Percentiles rank a stretch among this genome's conserved stretches.
Conservation (phyloP, 2,329 filamentous ascomycete genomes). For the Xylariomycetidae sp. region DNA sequence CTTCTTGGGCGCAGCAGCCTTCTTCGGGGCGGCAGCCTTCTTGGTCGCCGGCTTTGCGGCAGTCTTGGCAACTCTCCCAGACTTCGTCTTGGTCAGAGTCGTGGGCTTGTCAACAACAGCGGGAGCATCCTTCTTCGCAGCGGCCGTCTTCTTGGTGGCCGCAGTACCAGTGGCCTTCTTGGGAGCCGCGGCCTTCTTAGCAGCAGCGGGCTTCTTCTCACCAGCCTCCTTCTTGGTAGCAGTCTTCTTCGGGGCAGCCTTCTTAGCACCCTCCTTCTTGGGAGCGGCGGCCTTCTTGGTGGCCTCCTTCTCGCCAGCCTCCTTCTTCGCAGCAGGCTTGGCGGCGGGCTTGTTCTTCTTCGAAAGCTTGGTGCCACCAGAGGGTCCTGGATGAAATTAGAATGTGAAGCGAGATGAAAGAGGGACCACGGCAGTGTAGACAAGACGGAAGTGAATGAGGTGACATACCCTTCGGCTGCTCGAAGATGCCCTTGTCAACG, state of each 20-base stretch:
- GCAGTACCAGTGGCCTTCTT: slow-evolving; percentile 32
- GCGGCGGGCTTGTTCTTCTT: slow-evolving; percentile 59
- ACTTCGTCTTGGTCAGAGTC: slow-evolving; percentile 61
- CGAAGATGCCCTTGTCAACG: slow-evolving; percentile 81
- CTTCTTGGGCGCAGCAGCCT: slow-evolving; percentile 30
- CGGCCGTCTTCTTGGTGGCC: slow-evolving; percentile 41
- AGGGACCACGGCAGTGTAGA: too few species aligned
- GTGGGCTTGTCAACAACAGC: slow-evolving; percentile 32
- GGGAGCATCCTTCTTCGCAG: slow-evolving; percentile 46
- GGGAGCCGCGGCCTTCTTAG: slow-evolving; percentile 45
- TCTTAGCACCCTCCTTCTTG: slow-evolving; percentile 36
- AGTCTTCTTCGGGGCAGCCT: slow-evolving; percentile 32
- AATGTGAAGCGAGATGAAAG: background rate
- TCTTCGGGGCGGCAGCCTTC: slow-evolving; percentile 39
- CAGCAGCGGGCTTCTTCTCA: slow-evolving; percentile 76
- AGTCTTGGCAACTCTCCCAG: slow-evolving; percentile 74
- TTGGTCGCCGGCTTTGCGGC: slow-evolving; percentile 41
- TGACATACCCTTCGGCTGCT: slow-evolving; percentile 78
- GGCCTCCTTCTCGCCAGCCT: slow-evolving; percentile 18
- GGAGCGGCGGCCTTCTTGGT: slow-evolving; percentile 30
- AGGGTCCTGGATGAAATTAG: slow-evolving; percentile 55
- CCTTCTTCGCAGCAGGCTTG: slow-evolving; percentile 30
- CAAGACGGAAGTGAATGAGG: too few species aligned
- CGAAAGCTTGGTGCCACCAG: slow-evolving; percentile 85
- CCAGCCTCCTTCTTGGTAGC: slow-evolving; percentile 39